phyloP scores from a whole-genome alignment of 225 moss, liverwort and hornwort genomes.

The Sphagnum contortum region DNA sequence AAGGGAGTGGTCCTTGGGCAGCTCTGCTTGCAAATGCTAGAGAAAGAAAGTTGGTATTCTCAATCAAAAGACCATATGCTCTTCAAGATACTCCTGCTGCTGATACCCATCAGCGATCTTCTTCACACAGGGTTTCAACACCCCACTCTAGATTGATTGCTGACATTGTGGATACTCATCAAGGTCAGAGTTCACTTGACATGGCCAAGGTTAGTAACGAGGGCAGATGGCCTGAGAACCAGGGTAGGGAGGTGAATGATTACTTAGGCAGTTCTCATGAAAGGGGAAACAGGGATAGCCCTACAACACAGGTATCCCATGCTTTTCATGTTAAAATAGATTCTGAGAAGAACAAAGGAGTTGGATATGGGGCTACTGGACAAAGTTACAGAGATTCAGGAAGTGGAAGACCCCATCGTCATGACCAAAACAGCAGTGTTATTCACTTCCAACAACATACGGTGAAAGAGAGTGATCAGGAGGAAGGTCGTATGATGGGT shows the following conservation, averaged over 20 bases:
- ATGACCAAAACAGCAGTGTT: no score
- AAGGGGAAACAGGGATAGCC: background rate
- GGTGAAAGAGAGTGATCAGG: background rate
- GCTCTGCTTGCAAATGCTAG: slow-evolving; percentile 68
- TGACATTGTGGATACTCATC: slow-evolving; percentile 2
- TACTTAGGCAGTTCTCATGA: background rate
- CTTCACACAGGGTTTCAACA: slow-evolving; percentile 12
- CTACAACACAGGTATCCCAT: no score
- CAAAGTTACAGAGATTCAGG: no score
- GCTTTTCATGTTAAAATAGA: no score
- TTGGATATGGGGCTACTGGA: no score
- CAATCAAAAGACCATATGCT: slow-evolving; percentile 46
- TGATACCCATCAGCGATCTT: slow-evolving; percentile 2
- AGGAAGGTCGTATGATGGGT: background rate
- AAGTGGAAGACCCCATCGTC: no score
- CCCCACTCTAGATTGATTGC: background rate
- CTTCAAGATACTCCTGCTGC: slow-evolving; percentile 7
- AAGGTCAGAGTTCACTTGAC: background rate
- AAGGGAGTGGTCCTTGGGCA: slow-evolving; percentile 59
- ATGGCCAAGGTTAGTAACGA: background rate
- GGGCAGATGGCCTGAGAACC: background rate
- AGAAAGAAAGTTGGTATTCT: slow-evolving; percentile 30
- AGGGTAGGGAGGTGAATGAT: background rate
- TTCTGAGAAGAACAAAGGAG: background rate
- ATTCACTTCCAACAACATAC: no score